Percentiles rank a stretch among this genome's conserved stretches.
Conservation (phyloP, 2,329 filamentous ascomycete genomes). For the Cordyceps javanica region DNA sequence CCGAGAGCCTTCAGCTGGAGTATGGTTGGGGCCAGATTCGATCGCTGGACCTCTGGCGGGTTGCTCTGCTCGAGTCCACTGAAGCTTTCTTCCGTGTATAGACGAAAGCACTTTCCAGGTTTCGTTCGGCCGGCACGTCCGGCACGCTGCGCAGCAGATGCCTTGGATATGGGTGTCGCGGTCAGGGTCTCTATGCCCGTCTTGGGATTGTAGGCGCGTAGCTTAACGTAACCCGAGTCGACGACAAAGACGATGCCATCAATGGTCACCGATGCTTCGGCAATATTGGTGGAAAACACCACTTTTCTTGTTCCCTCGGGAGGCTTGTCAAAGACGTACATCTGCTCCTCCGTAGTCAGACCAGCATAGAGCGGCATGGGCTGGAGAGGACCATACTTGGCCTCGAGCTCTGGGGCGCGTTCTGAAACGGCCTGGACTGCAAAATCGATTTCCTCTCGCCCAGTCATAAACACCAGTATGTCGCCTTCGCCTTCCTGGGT, state of each 20-base stretch:
- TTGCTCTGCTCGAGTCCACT: conserved; percentile 62
- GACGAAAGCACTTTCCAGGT: conserved; percentile 86
- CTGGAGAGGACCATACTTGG: conserved; percentile 23
- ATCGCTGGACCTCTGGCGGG: conserved; percentile 84
- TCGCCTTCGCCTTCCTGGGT: conserved; percentile 74
- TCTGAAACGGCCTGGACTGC: conserved; percentile 75
- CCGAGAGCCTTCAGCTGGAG: conserved; percentile 91
- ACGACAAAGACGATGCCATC: conserved; percentile 87
- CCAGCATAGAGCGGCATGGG: conserved; percentile 80
- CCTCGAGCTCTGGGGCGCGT: conserved; percentile 53
- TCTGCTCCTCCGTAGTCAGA: conserved; percentile 82
- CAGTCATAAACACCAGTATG: conserved; percentile 85
- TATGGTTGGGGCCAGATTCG: conserved; percentile 80
- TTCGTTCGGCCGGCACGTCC: conserved; percentile 85
- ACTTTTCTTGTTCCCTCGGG: conserved; percentile 82
- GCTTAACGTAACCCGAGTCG: conserved; percentile 85
- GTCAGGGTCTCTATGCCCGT: conserved; percentile 87
- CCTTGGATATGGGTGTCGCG: conserved; percentile 76
- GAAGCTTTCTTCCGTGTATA: conserved; percentile 78
- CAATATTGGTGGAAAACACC: conserved; percentile 91
- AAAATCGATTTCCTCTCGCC: conserved; percentile 84
- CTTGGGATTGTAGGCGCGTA: conserved; percentile 75
- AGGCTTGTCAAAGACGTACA: conserved; percentile 86
- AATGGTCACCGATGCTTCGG: conserved; percentile 92
- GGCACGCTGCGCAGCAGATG: conserved; percentile 84